Evolutionary conservation across 345 rosid species (phyloP).

Genomic region (Corchorus olitorius): DNA sequence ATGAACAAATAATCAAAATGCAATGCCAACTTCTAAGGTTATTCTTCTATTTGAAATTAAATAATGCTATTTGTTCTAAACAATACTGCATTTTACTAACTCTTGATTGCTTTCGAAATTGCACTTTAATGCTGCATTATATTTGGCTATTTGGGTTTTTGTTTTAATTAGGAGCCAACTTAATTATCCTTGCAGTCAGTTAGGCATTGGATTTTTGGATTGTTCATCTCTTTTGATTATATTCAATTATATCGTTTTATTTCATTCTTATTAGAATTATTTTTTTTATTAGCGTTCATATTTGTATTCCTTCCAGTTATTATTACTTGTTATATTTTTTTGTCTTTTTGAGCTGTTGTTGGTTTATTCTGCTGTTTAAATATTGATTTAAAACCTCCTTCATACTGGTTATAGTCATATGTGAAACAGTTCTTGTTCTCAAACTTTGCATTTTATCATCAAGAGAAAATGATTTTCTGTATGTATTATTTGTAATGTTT

Average conservation of each 20-base stretch:
- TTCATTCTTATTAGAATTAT: neutral
- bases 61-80: too few relatives aligned
- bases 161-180: neutral
- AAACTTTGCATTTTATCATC: neutral
- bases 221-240: neutral
- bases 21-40: neutral
- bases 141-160: neutral
- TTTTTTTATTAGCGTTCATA: neutral
- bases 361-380: neutral
- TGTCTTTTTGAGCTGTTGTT: neutral
- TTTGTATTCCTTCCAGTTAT: neutral
- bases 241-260: neutral
- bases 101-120: neutral
- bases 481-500: neutral
- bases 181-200: neutral
- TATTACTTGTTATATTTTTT: too few relatives aligned
- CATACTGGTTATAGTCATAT: neutral
- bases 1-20: too few relatives aligned
- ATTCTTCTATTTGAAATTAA: neutral
- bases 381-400: neutral
- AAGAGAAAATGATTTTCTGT: neutral
- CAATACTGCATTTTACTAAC: neutral
- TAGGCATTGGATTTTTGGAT: neutral
- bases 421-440: constrained; percentile 3
- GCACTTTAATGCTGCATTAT: neutral